phyloP scores from a whole-genome alignment of 768 basidiomycete species.

The Pleurotus pulmonarius region DNA sequence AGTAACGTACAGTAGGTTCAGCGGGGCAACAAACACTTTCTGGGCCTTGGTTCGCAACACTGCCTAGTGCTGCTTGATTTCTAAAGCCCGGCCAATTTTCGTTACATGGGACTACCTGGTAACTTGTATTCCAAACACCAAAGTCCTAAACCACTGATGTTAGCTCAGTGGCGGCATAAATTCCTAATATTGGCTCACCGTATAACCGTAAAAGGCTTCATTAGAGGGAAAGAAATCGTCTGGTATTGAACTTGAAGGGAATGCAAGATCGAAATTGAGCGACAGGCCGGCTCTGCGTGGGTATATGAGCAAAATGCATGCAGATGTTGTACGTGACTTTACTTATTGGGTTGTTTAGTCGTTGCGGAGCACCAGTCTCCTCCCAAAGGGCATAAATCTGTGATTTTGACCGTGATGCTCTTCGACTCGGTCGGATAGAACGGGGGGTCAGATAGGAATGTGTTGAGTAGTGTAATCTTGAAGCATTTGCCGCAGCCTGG shows the following conservation, averaged over 20 bases:
- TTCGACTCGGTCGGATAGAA: conserved; percentile 62
- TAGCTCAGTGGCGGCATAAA: neutral
- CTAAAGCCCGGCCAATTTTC: conserved; percentile 60
- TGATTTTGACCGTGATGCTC: conserved; percentile 72
- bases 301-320: neutral
- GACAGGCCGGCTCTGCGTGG: conserved; percentile 58
- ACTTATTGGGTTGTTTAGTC: conserved; percentile 31
- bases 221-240: conserved; percentile 74
- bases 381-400: conserved; percentile 72
- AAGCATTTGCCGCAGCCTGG: conserved; percentile 79
- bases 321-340: no score
- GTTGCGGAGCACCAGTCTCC: conserved; percentile 69
- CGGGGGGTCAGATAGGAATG: conserved; percentile 61
- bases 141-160: conserved; percentile 52
- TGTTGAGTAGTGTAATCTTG: conserved; percentile 68
- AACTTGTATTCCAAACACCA: conserved; percentile 83
- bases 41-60: conserved; percentile 50
- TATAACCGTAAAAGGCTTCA: conserved; percentile 48
- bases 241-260: conserved; percentile 68
- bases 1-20: conserved; percentile 49
- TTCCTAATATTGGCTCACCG: neutral
- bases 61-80: conserved; percentile 62
- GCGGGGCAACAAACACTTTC: conserved; percentile 70
- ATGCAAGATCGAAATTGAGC: conserved; percentile 83
- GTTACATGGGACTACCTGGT: conserved; percentile 60